phyloP scores from a whole-genome alignment of 2,329 filamentous ascomycete genomes.

The Clonostachys rhizophaga region DNA sequence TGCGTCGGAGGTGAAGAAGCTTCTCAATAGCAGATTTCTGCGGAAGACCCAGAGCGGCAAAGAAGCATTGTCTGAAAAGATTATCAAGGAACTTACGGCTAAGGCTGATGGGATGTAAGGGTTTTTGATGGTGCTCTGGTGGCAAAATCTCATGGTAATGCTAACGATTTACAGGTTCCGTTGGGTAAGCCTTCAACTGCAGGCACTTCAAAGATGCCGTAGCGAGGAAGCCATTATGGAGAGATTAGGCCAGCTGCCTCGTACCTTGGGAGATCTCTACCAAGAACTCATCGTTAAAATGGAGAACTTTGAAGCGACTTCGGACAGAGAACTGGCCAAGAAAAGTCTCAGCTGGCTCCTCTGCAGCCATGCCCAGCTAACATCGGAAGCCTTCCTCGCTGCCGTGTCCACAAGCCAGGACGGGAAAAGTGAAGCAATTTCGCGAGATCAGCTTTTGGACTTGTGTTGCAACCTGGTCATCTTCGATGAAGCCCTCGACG shows the following conservation, averaged over 20 bases:
- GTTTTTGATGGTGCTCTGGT: no score
- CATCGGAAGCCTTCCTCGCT: not conserved
- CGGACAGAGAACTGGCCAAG: not conserved
- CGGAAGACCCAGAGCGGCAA: not conserved
- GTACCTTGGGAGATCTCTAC: slow-evolving; percentile 1
- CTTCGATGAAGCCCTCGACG: not conserved
- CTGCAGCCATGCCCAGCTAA: not conserved
- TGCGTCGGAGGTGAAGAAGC: not conserved
- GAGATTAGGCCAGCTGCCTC: slow-evolving; percentile 2
- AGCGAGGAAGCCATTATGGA: slow-evolving; percentile 2
- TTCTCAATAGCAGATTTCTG: not conserved
- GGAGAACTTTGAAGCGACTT: not conserved
- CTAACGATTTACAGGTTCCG: slow-evolving; percentile 1
- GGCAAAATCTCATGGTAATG: no score
- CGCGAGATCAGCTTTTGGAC: not conserved
- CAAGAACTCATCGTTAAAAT: slow-evolving; percentile 1
- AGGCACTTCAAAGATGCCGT: not conserved
- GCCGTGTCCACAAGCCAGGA: not conserved
- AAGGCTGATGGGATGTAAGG: slow-evolving; percentile 1
- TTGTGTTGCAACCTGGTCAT: slow-evolving; percentile 2
- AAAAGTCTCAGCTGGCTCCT: slow-evolving; percentile 4
- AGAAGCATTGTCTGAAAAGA: not conserved
- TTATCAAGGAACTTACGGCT: not conserved
- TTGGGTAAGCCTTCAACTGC: slow-evolving; percentile 3
- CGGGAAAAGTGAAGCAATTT: not conserved